These are phyloP conservation scores for Penicillium sp. DNA, from an alignment of 2,329 filamentous ascomycete genomes.

Conservation along the genomic window DNA sequence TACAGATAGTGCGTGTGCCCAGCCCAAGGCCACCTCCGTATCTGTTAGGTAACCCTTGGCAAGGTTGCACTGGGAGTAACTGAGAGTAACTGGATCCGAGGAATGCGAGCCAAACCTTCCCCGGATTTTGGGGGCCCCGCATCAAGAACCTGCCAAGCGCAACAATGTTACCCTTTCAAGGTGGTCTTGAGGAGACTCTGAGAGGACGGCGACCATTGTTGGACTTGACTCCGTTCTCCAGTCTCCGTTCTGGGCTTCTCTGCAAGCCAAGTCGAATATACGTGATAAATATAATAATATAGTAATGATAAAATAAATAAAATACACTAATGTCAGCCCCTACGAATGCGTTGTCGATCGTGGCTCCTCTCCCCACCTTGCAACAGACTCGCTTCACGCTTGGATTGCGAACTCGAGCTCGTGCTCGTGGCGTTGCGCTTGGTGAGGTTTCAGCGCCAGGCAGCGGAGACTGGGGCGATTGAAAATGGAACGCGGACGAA, in stretches of 20 bases:
- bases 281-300: too few relatives aligned
- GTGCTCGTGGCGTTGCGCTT: constrained; percentile 11
- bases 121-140: constrained; percentile 13
- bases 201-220: background rate
- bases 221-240: background rate
- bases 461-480: constrained; percentile 16
- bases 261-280: background rate
- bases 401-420: background rate
- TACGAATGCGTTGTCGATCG: constrained; percentile 8
- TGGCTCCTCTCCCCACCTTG: constrained; percentile 1
- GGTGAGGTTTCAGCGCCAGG: constrained; percentile 15
- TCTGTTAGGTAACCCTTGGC: constrained; percentile 17
- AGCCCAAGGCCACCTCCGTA: background rate
- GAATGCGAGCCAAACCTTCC: constrained; percentile 12
- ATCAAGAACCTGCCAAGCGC: constrained; percentile 16
- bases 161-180: constrained; percentile 21
- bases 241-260: background rate
- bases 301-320: background rate
- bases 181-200: too few relatives aligned
- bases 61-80: constrained; percentile 6
- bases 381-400: background rate
- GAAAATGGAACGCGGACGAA: constrained; percentile 17
- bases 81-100: constrained; percentile 12
- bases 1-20: constrained; percentile 2
- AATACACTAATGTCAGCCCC: background rate